phyloP scores from a whole-genome alignment of 345 rosid species.

The Sonneratia caseolaris region DNA sequence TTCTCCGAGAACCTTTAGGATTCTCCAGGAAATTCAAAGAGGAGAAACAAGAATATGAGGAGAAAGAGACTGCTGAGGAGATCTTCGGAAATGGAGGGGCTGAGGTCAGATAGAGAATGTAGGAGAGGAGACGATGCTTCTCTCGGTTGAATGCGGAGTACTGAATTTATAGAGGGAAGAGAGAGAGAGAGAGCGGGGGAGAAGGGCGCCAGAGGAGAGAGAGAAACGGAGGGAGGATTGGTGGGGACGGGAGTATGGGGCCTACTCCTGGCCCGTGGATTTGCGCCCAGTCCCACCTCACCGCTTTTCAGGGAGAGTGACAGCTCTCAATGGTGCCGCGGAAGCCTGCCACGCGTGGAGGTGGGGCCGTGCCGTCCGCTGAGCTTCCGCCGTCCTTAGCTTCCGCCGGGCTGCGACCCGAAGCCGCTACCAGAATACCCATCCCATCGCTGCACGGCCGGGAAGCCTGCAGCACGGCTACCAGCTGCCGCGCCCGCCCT shows the following conservation, averaged over 20 bases:
- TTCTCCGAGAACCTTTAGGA: not conserved
- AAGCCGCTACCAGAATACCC: not conserved
- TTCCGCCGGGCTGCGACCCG: not conserved
- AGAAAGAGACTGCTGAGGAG: not conserved
- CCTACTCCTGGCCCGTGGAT: not conserved
- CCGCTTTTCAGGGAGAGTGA: slow-evolving; percentile 4
- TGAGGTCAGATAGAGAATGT: not conserved
- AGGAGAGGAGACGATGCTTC: not conserved
- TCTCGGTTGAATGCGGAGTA: not conserved
- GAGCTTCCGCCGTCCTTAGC: not conserved
- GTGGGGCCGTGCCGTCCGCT: not conserved
- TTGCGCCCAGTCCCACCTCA: not conserved
- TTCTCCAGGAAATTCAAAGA: not conserved
- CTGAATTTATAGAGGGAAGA: not conserved
- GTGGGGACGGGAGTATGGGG: slow-evolving; percentile 6
- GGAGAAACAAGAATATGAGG: no score
- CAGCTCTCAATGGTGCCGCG: slow-evolving; percentile 11
- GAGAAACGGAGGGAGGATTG: not conserved
- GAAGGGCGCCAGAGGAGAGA: slow-evolving; percentile 2
- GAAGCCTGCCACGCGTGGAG: slow-evolving; percentile 24
- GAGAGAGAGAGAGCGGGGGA: slow-evolving; percentile 1
- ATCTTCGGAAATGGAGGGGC: slow-evolving; percentile 1
- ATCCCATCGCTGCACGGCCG: no score
- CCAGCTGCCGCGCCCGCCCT: no score
- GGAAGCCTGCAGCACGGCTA: no score